phyloP scores from a whole-genome alignment of 106 monocot genomes.

The Iris macrosiphon region DNA sequence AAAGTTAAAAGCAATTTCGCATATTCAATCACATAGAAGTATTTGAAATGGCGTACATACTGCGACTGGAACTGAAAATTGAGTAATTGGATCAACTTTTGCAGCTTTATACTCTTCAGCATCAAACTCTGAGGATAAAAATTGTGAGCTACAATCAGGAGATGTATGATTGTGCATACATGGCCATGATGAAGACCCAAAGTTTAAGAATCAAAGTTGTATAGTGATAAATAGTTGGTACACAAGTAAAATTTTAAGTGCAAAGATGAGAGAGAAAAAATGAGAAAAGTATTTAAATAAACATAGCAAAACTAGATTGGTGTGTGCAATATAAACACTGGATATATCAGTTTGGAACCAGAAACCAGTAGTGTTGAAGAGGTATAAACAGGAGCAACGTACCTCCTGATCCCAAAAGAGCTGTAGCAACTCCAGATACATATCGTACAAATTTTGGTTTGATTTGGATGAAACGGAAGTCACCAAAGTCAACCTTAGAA shows the following conservation, averaged over 20 bases:
- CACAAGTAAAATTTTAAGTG: no score
- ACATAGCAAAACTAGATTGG: no score
- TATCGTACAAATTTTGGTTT: slow-evolving; percentile 69
- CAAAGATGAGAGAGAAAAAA: no score
- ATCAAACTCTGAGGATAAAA: slow-evolving; percentile 40
- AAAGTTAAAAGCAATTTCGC: not conserved
- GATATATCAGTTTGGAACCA: no score
- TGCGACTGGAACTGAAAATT: slow-evolving; percentile 71
- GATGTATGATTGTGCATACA: not conserved
- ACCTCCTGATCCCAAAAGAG: slow-evolving; percentile 89
- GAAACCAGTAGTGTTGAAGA: no score
- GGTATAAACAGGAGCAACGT: not conserved
- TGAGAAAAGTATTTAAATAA: no score
- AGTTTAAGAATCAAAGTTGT: not conserved
- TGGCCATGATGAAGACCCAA: not conserved
- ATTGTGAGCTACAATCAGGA: not conserved
- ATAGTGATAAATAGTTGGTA: no score
- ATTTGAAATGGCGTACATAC: slow-evolving; percentile 19
- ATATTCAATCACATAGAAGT: not conserved
- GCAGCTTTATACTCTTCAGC: slow-evolving; percentile 72
- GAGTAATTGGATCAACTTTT: slow-evolving; percentile 79
- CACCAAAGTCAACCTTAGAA: slow-evolving; percentile 88
- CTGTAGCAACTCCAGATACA: slow-evolving; percentile 93
- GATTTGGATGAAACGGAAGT: slow-evolving; percentile 72
- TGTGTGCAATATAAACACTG: no score